Evolutionary conservation across 2,329 filamentous ascomycete species (phyloP).

Genomic region (Aspergillus phoenicis): DNA sequence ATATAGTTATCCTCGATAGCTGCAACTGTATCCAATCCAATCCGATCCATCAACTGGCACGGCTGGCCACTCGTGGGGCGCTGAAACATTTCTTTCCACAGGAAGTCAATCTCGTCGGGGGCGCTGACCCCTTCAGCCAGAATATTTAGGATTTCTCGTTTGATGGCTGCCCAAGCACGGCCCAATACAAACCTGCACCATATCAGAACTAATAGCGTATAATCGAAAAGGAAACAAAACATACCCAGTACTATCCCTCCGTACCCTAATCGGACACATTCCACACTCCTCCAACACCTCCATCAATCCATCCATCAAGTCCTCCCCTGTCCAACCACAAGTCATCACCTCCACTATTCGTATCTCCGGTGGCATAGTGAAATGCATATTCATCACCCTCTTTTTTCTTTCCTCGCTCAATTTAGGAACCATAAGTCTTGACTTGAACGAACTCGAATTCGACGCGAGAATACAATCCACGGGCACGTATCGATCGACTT

Average conservation of each 20-base stretch:
- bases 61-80: constrained; percentile 29
- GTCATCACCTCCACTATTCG: constrained; percentile 59
- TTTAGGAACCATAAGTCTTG: constrained; percentile 50
- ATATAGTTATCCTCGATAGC: constrained; percentile 59
- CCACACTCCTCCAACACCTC: constrained; percentile 45
- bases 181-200: constrained; percentile 54
- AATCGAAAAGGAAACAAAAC: neutral
- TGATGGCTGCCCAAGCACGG: constrained; percentile 59
- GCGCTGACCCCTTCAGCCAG: constrained; percentile 53
- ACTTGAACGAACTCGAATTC: constrained; percentile 57
- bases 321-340: constrained; percentile 46
- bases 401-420: constrained; percentile 26
- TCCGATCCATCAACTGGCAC: constrained; percentile 49
- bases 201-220: too few species aligned
- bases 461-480: constrained; percentile 53
- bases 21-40: constrained; percentile 57
- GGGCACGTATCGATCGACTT: constrained; percentile 46
- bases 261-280: constrained; percentile 47
- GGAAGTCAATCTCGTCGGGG: constrained; percentile 51
- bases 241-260: constrained; percentile 51
- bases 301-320: constrained; percentile 49
- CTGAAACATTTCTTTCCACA: constrained; percentile 45
- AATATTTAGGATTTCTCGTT: constrained; percentile 54
- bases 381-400: constrained; percentile 54
- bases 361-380: constrained; percentile 50